These are phyloP conservation scores for Pichia terricola DNA, from an alignment of 1,139 yeast species.

Conservation along the genomic window DNA sequence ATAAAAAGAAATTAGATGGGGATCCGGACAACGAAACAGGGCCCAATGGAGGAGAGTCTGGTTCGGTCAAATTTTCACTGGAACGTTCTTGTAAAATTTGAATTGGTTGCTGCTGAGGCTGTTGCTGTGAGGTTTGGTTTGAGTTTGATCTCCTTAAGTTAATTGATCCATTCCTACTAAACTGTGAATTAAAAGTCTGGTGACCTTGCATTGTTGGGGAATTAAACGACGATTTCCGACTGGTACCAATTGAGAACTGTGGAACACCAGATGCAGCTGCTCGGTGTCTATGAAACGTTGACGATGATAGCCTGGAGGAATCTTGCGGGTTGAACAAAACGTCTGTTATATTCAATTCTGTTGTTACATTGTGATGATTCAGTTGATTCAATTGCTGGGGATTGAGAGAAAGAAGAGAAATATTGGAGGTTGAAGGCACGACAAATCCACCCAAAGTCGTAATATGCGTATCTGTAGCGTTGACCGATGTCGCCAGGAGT, in stretches of 20 bases:
- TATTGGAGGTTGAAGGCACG: conserved; percentile 46
- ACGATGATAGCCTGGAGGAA: background rate
- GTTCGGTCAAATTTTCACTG: conserved; percentile 5
- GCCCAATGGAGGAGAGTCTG: conserved; percentile 11
- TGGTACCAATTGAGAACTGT: conserved; percentile 5
- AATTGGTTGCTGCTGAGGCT: conserved; percentile 4
- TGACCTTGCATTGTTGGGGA: conserved; percentile 11
- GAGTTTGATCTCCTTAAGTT: conserved; percentile 10
- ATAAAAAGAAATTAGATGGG: conserved; percentile 46
- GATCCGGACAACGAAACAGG: conserved; percentile 48
- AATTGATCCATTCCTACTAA: background rate
- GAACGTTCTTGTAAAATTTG: conserved; percentile 2
- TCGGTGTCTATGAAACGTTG: background rate
- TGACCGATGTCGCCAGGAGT: conserved; percentile 42
- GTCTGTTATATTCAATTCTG: background rate
- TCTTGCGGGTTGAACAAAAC: background rate
- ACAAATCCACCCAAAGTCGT: conserved; percentile 29
- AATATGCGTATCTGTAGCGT: conserved; percentile 34
- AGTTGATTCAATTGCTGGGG: conserved; percentile 6
- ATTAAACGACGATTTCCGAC: conserved; percentile 12
- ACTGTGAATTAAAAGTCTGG: background rate
- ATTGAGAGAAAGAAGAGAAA: conserved; percentile 41
- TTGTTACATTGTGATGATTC: background rate
- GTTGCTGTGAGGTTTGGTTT: conserved; percentile 3
- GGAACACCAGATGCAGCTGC: conserved; percentile 1